Conservation (phyloP, 306 rosid genomes). For the Hippophae rhamnoides region DNA sequence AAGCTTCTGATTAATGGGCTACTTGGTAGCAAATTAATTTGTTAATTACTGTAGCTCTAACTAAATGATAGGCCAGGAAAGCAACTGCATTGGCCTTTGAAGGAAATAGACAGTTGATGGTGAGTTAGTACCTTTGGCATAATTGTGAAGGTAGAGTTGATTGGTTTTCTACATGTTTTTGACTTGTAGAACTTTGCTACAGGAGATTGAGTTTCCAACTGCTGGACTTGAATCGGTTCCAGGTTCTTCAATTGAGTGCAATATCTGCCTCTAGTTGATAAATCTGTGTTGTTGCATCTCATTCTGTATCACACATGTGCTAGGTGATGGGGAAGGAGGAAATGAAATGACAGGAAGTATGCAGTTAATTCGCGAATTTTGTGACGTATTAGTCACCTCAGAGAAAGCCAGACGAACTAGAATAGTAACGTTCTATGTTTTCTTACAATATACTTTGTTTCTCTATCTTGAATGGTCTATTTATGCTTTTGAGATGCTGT, state of each 20-base stretch:
- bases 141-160: conserved; percentile 14
- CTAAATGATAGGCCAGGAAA: conserved; percentile 50
- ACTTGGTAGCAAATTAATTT: conserved; percentile 12
- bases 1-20: conserved; percentile 1
- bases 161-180: conserved; percentile 18
- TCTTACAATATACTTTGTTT: background rate
- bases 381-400: conserved; percentile 42
- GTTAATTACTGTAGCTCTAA: conserved; percentile 10
- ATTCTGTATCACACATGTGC: conserved; percentile 15
- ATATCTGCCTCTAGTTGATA: background rate
- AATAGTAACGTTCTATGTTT: conserved; percentile 48
- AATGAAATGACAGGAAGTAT: conserved; percentile 88
- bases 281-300: conserved; percentile 3
- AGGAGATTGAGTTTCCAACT: conserved; percentile 98
- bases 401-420: conserved; percentile 65
- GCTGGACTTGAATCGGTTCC: conserved; percentile 89
- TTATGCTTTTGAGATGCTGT: background rate
- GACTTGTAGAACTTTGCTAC: conserved; percentile 27
- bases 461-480: background rate
- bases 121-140: conserved; percentile 29
- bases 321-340: conserved; percentile 99
- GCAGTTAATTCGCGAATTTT: conserved; percentile 81
- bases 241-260: conserved; percentile 40
- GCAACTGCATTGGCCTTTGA: conserved; percentile 71
- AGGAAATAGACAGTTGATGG: conserved; percentile 74